A percentile compares a stretch with the other conserved stretches of the same genome.
Evolutionary conservation across 768 basidiomycete genomes (phyloP).

Genomic region (Boletales sp.): DNA sequence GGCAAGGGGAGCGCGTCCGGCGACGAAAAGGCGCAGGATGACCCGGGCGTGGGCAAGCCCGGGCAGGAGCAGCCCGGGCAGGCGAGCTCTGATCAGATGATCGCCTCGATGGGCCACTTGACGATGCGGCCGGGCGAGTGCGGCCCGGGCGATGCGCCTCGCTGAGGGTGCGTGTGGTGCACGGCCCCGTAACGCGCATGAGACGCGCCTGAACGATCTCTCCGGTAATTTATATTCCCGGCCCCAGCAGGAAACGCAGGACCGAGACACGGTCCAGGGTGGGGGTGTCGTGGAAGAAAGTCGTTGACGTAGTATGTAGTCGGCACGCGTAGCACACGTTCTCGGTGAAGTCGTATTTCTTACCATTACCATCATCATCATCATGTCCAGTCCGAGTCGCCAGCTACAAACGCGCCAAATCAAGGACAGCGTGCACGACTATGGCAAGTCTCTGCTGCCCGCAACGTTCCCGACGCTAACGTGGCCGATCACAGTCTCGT

Average conservation of each 20-base stretch:
- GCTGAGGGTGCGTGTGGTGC: no score
- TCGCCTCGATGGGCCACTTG: slow-evolving; percentile 18
- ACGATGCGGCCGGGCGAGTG: slow-evolving; percentile 16
- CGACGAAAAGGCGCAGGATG: slow-evolving; percentile 24
- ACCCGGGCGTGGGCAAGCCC: slow-evolving; percentile 7
- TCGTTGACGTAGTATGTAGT: no score
- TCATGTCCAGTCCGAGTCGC: slow-evolving; percentile 2
- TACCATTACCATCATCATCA: background rate
- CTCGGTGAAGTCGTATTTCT: no score
- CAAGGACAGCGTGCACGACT: slow-evolving; percentile 42
- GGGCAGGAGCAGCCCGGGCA: slow-evolving; percentile 19
- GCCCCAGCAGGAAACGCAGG: no score
- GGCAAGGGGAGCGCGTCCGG: slow-evolving; percentile 25
- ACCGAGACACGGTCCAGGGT: no score
- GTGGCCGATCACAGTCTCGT: slow-evolving; percentile 12
- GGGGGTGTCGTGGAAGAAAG: no score
- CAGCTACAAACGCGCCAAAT: slow-evolving; percentile 21
- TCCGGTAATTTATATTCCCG: slow-evolving; percentile 14
- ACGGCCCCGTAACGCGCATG: no score
- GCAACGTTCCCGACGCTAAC: background rate
- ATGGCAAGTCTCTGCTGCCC: slow-evolving; percentile 26
- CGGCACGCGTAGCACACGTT: no score
- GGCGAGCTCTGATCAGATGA: slow-evolving; percentile 15
- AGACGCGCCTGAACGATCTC: no score
- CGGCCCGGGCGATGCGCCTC: background rate